Base-by-base conservation (phyloP, 805 yeast genomes). In the Kazachstania africana region DNA sequence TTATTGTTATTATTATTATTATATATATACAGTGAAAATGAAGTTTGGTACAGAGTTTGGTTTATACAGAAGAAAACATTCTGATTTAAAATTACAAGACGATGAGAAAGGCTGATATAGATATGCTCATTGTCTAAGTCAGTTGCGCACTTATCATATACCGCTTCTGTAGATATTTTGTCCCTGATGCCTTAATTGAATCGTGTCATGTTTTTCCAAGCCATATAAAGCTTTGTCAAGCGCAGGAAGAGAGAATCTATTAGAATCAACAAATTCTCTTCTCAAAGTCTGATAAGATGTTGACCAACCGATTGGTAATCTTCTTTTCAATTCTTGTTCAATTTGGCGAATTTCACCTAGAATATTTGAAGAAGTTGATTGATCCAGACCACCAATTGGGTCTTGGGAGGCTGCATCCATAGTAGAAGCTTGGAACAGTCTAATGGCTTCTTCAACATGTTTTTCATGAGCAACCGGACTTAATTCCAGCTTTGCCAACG, bases 291-390 rank as follows among this genome's bases (percentile, higher is more conserved):
- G 73, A 54, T 83, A 82, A 12, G 88, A 76, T 0, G 97, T 85
- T 23, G 94, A 80, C 87, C 95, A 91, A 14, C 98, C 98, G 40
- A 91, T 78, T 12, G 97, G 96, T 42, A 91, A 66, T 55, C 97
- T 74, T 57, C 91, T 75, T 55, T 84, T 75, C 44, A 91, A 68
- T 53, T 84, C 94, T 29, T 70, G 75, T 50, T 87, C 95, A 33
- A 91, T 82, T 46, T 66, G 68, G 41, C 72, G 69, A 28, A 88
- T 84, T 48, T 87, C 91, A 24, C 70, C 69, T 28, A 74, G 68
- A 36, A 77, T 61, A 36, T 75, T 75, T 5, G 60, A 48, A 22
- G 75, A 72, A 38, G 73, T 72, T 34, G 67, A 70, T 43, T 63
- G 65, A 21, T 55, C 46, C 27, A 63, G 48, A 26, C 67, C 70